Conservation (phyloP, 352 stramenopile species). For the Phytophthora idaei region DNA sequence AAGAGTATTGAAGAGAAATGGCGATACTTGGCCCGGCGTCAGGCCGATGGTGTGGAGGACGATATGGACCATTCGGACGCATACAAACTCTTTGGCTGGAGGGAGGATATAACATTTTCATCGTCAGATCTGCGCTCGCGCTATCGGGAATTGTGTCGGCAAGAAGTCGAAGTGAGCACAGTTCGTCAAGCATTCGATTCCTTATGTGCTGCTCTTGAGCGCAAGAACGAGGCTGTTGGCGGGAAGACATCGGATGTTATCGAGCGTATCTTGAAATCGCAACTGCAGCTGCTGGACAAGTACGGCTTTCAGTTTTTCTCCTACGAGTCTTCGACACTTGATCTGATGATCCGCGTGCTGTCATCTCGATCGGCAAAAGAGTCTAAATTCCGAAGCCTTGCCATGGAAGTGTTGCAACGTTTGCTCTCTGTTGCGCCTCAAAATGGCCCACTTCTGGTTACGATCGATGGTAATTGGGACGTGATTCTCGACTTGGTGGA, state of each 20-base stretch:
- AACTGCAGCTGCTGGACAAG: slow-evolving; percentile 69
- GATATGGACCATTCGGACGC: slow-evolving; percentile 56
- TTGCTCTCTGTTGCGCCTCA: slow-evolving; percentile 51
- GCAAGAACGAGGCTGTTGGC: slow-evolving; percentile 53
- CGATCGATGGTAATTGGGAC: slow-evolving; percentile 54
- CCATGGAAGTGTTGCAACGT: slow-evolving; percentile 47
- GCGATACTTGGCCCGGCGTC: slow-evolving; percentile 55
- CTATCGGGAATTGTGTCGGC: slow-evolving; percentile 69
- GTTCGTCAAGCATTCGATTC: slow-evolving; percentile 68
- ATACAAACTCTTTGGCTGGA: slow-evolving; percentile 77
- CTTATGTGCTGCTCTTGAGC: slow-evolving; percentile 55
- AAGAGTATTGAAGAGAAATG: slow-evolving; percentile 82
- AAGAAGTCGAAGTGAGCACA: slow-evolving; percentile 48
- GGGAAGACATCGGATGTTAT: slow-evolving; percentile 70
- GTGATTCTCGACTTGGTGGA: slow-evolving; percentile 55
- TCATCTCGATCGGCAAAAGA: slow-evolving; percentile 20
- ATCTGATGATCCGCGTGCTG: slow-evolving; percentile 50
- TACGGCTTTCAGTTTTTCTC: slow-evolving; percentile 84
- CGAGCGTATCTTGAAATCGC: slow-evolving; percentile 69
- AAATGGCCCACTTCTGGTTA: slow-evolving; percentile 52
- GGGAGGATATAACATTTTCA: slow-evolving; percentile 45
- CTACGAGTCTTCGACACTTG: slow-evolving; percentile 71
- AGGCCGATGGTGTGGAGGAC: slow-evolving; percentile 46
- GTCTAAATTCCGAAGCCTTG: slow-evolving; percentile 32
- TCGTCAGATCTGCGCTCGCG: slow-evolving; percentile 58